phyloP scores from a whole-genome alignment of 495 filamentous ascomycete genomes.

The Daldinia concentrica region DNA sequence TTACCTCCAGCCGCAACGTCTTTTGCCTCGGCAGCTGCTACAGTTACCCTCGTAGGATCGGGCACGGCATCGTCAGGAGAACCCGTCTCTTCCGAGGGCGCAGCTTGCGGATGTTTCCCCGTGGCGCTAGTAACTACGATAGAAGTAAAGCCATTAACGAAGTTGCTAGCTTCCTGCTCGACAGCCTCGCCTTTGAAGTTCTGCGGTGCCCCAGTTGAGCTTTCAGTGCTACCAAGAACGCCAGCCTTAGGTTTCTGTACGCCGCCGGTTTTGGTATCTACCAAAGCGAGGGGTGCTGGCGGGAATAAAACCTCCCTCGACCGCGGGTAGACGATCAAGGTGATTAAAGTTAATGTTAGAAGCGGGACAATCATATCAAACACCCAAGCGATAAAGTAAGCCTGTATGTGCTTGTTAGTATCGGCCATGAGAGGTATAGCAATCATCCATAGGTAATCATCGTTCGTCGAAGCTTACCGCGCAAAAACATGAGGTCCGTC shows the following conservation, averaged over 20 bases:
- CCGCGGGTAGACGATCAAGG: conserved; percentile 72
- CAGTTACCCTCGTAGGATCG: conserved; percentile 67
- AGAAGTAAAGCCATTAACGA: conserved; percentile 77
- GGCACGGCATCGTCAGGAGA: conserved; percentile 61
- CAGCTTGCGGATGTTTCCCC: conserved; percentile 71
- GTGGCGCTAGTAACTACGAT: conserved; percentile 79
- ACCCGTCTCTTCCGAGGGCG: conserved; percentile 52
- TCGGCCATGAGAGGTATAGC: background rate
- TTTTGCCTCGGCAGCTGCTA: conserved; percentile 67
- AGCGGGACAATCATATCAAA: conserved; percentile 77
- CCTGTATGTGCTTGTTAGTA: conserved; percentile 51
- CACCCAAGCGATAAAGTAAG: conserved; percentile 78
- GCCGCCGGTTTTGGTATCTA: conserved; percentile 68
- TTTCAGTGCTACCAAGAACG: conserved; percentile 78
- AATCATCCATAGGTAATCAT: background rate
- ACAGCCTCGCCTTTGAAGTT: conserved; percentile 87
- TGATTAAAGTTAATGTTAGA: conserved; percentile 64
- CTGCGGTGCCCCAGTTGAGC: conserved; percentile 82
- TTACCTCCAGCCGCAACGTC: conserved; percentile 59
- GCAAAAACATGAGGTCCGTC: conserved; percentile 73
- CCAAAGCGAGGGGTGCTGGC: conserved; percentile 71
- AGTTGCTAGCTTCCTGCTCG: conserved; percentile 84
- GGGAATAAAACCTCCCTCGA: conserved; percentile 76
- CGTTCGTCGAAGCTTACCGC: conserved; percentile 52
- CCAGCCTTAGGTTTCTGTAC: conserved; percentile 75